Evolutionary conservation across 2,329 filamentous ascomycete genomes (phyloP), one percentile per base, ranked within the genome.

Genomic region (Thielaviopsis euricoi): DNA sequence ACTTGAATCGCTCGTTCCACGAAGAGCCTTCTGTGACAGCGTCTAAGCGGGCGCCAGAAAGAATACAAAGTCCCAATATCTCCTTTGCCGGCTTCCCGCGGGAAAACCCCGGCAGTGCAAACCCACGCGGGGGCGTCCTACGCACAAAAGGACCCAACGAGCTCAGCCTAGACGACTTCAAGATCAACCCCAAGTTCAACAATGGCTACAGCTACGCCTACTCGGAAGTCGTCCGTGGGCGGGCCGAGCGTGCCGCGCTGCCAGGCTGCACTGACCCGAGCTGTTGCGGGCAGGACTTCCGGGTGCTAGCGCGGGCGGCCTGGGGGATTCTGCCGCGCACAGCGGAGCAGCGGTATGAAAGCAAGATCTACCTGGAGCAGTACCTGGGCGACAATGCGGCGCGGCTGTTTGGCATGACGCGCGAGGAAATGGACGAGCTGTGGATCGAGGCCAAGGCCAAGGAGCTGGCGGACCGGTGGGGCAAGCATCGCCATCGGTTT

Each of bases 361-460:
- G 80, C 62, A 67, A 75, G 53, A 69, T 68, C 21, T 66, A 83
- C 9, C 67, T 85, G 21, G 76, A 83, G 63, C 71, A 74, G 0
- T 79, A 77, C 61, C 66, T 85, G 21, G 82, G 80, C 3, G 75
- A 81, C 59, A 71, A 75, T 19, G 75, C 82, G 43, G 81, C 81
- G 61, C 78, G 78, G 50, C 67, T 86, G 2, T 77, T 74, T 7
- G 66, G 66, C 1, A 82, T 89, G 78, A 73, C 72, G 3, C 68
- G 70, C 3, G 71, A 76, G n/a, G 81, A 89, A 64, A 79, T 80
- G 62, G 72, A 80, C 46, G 78, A 84, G 60, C 66, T 87, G 21
- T 78, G 95, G 68, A 64, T 89, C n/a, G 79, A 89, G 65, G 90
- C 90, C 13, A 85, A 84, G 66, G 84, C 82, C 0, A 79, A 81